Conservation (phyloP, 2,329 filamentous ascomycete species). For the Teratosphaeria epicoccoides region DNA sequence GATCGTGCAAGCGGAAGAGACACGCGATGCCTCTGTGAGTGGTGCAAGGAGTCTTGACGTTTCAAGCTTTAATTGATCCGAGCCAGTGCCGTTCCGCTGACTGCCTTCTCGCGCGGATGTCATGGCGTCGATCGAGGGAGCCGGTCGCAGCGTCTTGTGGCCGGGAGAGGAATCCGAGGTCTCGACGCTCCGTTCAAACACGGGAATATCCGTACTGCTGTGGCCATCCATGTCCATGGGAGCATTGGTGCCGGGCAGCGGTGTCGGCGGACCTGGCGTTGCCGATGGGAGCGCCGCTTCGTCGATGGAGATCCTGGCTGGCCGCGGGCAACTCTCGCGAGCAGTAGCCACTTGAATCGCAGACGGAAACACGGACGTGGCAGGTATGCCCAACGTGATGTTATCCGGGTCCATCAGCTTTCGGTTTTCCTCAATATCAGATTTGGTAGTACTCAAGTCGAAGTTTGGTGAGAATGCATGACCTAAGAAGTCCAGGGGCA, state of each 20-base stretch:
- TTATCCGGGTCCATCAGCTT: not conserved
- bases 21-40: not conserved
- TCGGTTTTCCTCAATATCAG: not conserved
- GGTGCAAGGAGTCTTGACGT: not conserved
- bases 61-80: not conserved
- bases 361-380: not conserved
- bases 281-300: not conserved
- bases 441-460: not conserved
- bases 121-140: conserved; percentile 20
- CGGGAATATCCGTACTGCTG: conserved; percentile 5
- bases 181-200: conserved; percentile 20
- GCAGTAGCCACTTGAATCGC: not conserved
- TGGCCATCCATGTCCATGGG: conserved; percentile 15
- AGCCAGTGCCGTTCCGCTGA: not conserved
- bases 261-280: conserved; percentile 8
- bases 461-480: not conserved
- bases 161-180: conserved; percentile 6
- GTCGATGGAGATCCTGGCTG: not conserved
- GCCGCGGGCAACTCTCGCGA: not conserved
- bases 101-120: conserved; percentile 9
- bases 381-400: conserved; percentile 3
- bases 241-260: conserved; percentile 13
- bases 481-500: not conserved
- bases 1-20: not conserved
- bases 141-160: conserved; percentile 13